A percentile compares a stretch with the other conserved stretches of the same genome.
phyloP scores from a whole-genome alignment of 768 basidiomycete species.

The Suillus luteus region DNA sequence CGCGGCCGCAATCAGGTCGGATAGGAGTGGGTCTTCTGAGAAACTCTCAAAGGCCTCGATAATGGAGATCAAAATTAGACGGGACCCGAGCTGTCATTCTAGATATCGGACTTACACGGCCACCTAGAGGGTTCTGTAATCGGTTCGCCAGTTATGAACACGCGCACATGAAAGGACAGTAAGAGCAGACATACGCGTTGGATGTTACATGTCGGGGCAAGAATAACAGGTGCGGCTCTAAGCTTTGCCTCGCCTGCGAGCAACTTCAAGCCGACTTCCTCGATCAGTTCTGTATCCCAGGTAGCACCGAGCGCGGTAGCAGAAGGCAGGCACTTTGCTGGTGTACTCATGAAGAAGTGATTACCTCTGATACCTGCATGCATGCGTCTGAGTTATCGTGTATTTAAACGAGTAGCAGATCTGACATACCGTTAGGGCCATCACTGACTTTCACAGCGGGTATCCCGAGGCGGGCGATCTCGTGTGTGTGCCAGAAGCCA shows the following conservation, averaged over 20 bases:
- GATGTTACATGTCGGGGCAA: slow-evolving; percentile 85
- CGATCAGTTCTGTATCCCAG: slow-evolving; percentile 66
- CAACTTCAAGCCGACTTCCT: slow-evolving; percentile 61
- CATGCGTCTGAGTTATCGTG: neutral
- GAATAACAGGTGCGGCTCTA: slow-evolving; percentile 63
- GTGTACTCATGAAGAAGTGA: slow-evolving; percentile 80
- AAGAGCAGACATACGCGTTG: slow-evolving; percentile 55
- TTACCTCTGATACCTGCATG: slow-evolving; percentile 58
- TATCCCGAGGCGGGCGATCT: slow-evolving; percentile 63
- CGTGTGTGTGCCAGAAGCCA: slow-evolving; percentile 77
- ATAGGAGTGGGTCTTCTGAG: slow-evolving; percentile 76
- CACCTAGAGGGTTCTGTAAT: slow-evolving; percentile 54
- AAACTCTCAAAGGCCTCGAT: slow-evolving; percentile 72
- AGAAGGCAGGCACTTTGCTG: slow-evolving; percentile 76
- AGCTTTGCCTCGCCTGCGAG: slow-evolving; percentile 75
- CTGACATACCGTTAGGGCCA: slow-evolving; percentile 68
- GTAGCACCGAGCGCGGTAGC: slow-evolving; percentile 78
- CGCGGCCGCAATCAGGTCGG: slow-evolving; percentile 67
- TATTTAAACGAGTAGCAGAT: neutral
- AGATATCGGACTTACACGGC: no score
- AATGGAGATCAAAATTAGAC: slow-evolving; percentile 13
- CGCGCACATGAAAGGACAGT: neutral
- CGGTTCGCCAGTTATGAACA: neutral
- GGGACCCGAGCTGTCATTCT: neutral
- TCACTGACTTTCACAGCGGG: slow-evolving; percentile 80